Evolutionary conservation across 2,329 filamentous ascomycete genomes (phyloP).

Genomic region (Didymella exigua): DNA sequence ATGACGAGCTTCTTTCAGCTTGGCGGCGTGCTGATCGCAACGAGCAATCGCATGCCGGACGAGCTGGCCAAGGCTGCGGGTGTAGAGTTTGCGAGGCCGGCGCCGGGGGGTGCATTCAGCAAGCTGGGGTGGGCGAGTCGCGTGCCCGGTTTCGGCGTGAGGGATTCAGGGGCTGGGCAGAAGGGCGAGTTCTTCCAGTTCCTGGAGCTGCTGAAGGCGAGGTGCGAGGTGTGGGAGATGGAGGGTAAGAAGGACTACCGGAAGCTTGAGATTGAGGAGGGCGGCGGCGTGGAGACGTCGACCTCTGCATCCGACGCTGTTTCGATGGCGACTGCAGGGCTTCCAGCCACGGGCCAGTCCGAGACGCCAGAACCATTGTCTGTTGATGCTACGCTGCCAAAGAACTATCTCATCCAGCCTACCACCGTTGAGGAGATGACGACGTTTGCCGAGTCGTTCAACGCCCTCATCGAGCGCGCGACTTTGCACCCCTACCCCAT

Average conservation of each 20-base stretch:
- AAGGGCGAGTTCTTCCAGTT: slow-evolving; percentile 78
- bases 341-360: not conserved
- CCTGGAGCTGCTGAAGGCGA: slow-evolving; percentile 74
- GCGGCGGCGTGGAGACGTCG: not conserved
- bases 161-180: slow-evolving; percentile 46
- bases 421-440: slow-evolving; percentile 28
- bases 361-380: slow-evolving; percentile 1
- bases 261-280: slow-evolving; percentile 53
- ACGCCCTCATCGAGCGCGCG: slow-evolving; percentile 29
- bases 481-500: slow-evolving; percentile 42
- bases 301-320: not conserved
- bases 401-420: slow-evolving; percentile 44
- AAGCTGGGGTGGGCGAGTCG: slow-evolving; percentile 51
- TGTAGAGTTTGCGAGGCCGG: slow-evolving; percentile 66
- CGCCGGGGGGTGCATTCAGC: slow-evolving; percentile 35
- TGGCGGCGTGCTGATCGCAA: slow-evolving; percentile 79
- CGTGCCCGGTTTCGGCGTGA: slow-evolving; percentile 55
- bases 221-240: slow-evolving; percentile 86
- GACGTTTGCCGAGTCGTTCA: slow-evolving; percentile 29
- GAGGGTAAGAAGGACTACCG: slow-evolving; percentile 73
- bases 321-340: slow-evolving; percentile 3
- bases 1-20: slow-evolving; percentile 82
- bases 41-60: slow-evolving; percentile 83
- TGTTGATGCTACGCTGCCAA: slow-evolving; percentile 30
- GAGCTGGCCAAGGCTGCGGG: slow-evolving; percentile 78